Base-by-base conservation (phyloP, 306 rosid genomes). In the Castanospermum australe region DNA sequence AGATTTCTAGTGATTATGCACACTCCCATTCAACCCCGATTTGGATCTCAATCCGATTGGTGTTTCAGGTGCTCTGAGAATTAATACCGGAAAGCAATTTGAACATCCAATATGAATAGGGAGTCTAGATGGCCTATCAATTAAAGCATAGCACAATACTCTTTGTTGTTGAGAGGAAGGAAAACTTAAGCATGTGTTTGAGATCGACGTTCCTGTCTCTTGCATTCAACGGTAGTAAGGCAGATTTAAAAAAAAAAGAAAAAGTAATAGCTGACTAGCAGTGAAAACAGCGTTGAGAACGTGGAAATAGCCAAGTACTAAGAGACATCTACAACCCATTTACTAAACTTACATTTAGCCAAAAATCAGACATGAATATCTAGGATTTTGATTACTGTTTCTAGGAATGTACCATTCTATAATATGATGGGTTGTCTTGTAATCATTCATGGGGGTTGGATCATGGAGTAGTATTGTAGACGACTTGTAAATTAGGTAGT, bases 401-500 rank as follows among this genome's bases (percentile, higher is more conserved):
- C 39, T 11, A 33, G 20, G 41, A 28, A 18, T 45, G 2, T 28
- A 18, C 5, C 32, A 18, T 44, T 28, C 33, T 48, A 21, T 25
- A 42, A 77, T 30, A 38, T 4, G 55, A 62, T 36, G 72, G 45
- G 14, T 35, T 47, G 15, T 78, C 69, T 70, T 44, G 62, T 24
- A 17, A 63, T 10, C 38, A 5, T 55, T 55, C 35, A 33, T 20
- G 62, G 28, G 67, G 24, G 61, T 39, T 51, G 73, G 73, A 50
- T 45, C 36, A 59, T 57, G 77, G 21, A 60, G 63, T 82, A 17
- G 42, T 4, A 45, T 25, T 54, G 32, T 32, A 77, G 71, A 77
- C 54, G 73, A 73, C 81, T 65, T 72, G 51, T 9, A 56, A 21
- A 42, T 33, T 22, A 73, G 38, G 81, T 59, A 38, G 73, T 50